Evolutionary conservation across 495 filamentous ascomycete species (phyloP).

Genomic region (Penicillium tannophilum): DNA sequence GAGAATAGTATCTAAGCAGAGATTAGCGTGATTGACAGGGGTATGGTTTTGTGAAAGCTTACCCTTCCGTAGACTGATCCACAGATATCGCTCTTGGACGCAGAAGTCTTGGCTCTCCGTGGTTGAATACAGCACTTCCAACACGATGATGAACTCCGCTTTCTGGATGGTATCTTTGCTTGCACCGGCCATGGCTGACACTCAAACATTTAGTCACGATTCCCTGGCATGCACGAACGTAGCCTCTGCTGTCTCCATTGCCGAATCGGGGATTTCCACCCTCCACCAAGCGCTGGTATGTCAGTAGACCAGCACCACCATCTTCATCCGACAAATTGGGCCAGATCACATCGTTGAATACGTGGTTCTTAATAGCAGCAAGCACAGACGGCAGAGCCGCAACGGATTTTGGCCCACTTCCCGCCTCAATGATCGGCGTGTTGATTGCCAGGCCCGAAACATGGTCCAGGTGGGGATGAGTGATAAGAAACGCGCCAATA

Average conservation of each 20-base stretch:
- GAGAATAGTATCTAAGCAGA: conserved; percentile 30
- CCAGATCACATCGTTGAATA: conserved; percentile 98
- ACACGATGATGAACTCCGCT: conserved; percentile 61
- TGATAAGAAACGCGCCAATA: conserved; percentile 86
- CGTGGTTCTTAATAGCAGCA: conserved; percentile 83
- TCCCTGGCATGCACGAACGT: conserved; percentile 82
- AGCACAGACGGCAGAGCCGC: conserved; percentile 86
- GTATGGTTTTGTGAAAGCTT: conserved; percentile 7
- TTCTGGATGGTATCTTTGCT: conserved; percentile 59
- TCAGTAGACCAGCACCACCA: conserved; percentile 87
- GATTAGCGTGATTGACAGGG: conserved; percentile 2
- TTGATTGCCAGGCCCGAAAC: conserved; percentile 90
- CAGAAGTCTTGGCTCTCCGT: conserved; percentile 30
- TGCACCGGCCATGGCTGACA: conserved; percentile 87
- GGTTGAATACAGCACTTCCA: conserved; percentile 45
- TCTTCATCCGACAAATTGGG: conserved; percentile 96
- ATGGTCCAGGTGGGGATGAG: conserved; percentile 94
- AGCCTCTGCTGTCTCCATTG: conserved; percentile 73
- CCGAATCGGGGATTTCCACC: conserved; percentile 83
- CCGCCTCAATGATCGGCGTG: conserved; percentile 77
- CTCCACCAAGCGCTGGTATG: conserved; percentile 83
- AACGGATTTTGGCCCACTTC: conserved; percentile 73
- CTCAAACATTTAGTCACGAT: conserved; percentile 75
- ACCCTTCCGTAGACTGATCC: conserved; percentile 36
- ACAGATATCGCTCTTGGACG: conserved; percentile 34